Evolutionary conservation across 148 eudicot species (phyloP).

Genomic region (Amaranthus hypochondriacus): DNA sequence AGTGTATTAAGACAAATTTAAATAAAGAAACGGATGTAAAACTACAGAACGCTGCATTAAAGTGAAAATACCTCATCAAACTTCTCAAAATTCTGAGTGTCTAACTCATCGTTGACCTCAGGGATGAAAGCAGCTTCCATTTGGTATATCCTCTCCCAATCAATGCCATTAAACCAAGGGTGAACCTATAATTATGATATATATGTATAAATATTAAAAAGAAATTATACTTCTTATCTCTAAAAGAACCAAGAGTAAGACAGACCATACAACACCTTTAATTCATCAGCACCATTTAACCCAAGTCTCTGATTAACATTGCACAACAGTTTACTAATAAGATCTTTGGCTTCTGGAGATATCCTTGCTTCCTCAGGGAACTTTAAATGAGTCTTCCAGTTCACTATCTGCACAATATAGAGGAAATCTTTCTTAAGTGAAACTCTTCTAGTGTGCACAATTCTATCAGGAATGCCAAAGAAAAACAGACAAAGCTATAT

Average conservation of each 20-base stretch:
- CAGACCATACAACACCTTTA: slow-evolving; percentile 82
- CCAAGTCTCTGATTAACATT: slow-evolving; percentile 88
- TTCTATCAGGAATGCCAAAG: not conserved
- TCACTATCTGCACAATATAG: slow-evolving; percentile 59
- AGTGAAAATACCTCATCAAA: slow-evolving; percentile 72
- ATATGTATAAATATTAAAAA: not conserved
- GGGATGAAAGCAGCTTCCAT: slow-evolving; percentile 97
- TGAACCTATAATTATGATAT: slow-evolving; percentile 43
- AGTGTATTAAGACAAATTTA: not conserved
- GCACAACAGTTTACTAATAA: slow-evolving; percentile 78
- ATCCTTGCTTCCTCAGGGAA: slow-evolving; percentile 90
- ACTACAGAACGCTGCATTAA: not conserved
- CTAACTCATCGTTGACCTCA: slow-evolving; percentile 92
- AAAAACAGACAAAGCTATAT: not conserved
- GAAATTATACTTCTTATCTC: not conserved
- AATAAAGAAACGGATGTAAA: not conserved
- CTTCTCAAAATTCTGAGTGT: slow-evolving; percentile 96
- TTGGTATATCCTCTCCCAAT: slow-evolving; percentile 80
- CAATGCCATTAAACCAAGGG: slow-evolving; percentile 73
- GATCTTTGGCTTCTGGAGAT: slow-evolving; percentile 82
- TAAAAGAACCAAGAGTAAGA: slow-evolving; percentile 34
- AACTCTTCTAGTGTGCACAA: not conserved
- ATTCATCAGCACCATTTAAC: slow-evolving; percentile 83
- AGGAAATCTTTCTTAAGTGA: slow-evolving; percentile 15
- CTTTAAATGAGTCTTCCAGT: slow-evolving; percentile 88